Evolutionary conservation across 805 yeast species (phyloP).

Genomic region (Wickerhamiella sergipiensis): DNA sequence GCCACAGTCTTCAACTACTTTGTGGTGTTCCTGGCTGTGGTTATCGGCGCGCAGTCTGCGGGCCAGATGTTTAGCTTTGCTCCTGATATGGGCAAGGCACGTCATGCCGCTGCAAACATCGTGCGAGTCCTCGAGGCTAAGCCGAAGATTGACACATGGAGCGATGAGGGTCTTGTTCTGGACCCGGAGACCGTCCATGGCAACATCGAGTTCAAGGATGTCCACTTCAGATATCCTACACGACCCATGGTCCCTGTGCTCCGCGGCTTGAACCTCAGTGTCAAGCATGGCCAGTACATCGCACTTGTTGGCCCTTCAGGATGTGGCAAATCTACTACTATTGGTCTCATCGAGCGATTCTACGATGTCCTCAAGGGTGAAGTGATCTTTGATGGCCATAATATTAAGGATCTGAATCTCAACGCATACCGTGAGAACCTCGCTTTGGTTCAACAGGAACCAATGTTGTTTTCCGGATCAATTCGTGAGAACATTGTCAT

Average conservation of each 20-base stretch:
- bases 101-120: slow-evolving; percentile 25
- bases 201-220: slow-evolving; percentile 39
- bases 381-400: slow-evolving; percentile 38
- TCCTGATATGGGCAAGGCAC: slow-evolving; percentile 32
- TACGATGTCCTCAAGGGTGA: slow-evolving; percentile 37
- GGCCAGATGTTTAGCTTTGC: slow-evolving; percentile 30
- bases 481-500: slow-evolving; percentile 42
- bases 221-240: slow-evolving; percentile 53
- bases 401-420: slow-evolving; percentile 36
- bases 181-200: slow-evolving; percentile 30
- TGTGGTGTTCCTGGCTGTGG: slow-evolving; percentile 27
- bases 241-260: slow-evolving; percentile 41
- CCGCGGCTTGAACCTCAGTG: slow-evolving; percentile 33
- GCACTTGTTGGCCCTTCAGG: slow-evolving; percentile 61
- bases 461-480: slow-evolving; percentile 41
- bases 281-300: slow-evolving; percentile 39
- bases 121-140: slow-evolving; percentile 21
- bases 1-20: slow-evolving; percentile 25
- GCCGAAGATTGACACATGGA: slow-evolving; percentile 25
- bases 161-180: slow-evolving; percentile 20
- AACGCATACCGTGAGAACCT: slow-evolving; percentile 37
- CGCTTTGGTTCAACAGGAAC: slow-evolving; percentile 52
- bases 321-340: slow-evolving; percentile 48
- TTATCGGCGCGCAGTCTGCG: slow-evolving; percentile 31
- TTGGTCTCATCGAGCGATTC: slow-evolving; percentile 36